These are phyloP conservation scores for Colletotrichum sp. DNA, from an alignment of 2,329 filamentous ascomycete genomes.

Conservation along the genomic window DNA sequence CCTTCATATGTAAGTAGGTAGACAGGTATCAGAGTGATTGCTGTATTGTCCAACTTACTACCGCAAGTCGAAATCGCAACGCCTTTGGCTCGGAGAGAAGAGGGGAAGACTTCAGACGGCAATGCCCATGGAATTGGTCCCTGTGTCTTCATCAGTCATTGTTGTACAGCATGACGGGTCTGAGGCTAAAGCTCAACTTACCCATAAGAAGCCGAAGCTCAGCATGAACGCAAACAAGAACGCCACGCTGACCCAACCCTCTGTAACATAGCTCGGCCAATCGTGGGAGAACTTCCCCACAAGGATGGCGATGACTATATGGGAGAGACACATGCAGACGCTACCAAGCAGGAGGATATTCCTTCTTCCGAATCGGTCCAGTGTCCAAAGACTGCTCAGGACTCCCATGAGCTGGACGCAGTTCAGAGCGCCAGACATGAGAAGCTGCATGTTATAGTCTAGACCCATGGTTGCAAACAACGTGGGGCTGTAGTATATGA, in stretches of 20 bases:
- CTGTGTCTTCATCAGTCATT: background rate
- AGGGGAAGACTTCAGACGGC: background rate
- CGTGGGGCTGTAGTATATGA: slow-evolving; percentile 28
- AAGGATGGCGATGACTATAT: background rate
- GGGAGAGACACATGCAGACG: slow-evolving; percentile 22
- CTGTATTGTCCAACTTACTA: background rate
- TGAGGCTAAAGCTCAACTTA: background rate
- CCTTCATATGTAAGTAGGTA: background rate
- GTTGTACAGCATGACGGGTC: background rate
- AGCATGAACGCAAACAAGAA: background rate
- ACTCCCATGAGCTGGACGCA: slow-evolving; percentile 35
- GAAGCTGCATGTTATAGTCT: slow-evolving; percentile 28
- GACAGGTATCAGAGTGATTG: background rate
- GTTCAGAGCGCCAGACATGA: slow-evolving; percentile 37
- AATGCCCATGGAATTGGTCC: background rate
- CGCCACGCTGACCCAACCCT: background rate
- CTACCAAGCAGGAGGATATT: slow-evolving; percentile 30
- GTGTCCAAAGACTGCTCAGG: slow-evolving; percentile 24
- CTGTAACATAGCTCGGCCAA: background rate
- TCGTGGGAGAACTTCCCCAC: background rate
- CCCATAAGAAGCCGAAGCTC: background rate
- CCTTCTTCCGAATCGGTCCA: slow-evolving; percentile 15
- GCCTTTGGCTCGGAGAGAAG: background rate
- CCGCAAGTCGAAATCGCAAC: background rate
- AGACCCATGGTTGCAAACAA: slow-evolving; percentile 31